A percentile compares a stretch with the other conserved stretches of the same genome.
phyloP scores from a whole-genome alignment of 129 eudicot genomes.

The Helianthus tuberosus region DNA sequence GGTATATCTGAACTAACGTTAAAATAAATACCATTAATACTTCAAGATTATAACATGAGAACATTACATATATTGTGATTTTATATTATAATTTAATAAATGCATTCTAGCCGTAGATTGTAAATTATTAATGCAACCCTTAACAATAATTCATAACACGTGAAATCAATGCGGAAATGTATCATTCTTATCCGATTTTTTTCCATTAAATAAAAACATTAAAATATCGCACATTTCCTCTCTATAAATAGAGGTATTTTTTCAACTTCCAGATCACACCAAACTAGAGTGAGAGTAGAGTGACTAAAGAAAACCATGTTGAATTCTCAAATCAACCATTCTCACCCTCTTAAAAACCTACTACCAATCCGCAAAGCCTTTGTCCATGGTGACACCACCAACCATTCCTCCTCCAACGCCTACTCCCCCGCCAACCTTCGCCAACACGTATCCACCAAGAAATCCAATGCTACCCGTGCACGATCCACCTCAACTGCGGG shows the following conservation, averaged over 20 bases:
- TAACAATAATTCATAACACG: not conserved
- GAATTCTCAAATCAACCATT: conserved; percentile 30
- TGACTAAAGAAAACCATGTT: conserved; percentile 21
- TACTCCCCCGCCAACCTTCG: conserved; percentile 30
- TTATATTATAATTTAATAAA: too few species aligned
- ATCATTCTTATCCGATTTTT: not conserved
- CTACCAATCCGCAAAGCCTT: conserved; percentile 29
- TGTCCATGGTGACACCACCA: conserved; percentile 17
- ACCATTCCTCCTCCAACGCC: conserved; percentile 35
- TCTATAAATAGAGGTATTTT: conserved; percentile 23
- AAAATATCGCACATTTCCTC: not conserved
- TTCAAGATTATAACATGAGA: too few species aligned
- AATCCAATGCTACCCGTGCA: conserved; percentile 18
- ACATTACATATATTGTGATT: too few species aligned
- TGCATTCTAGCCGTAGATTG: too few species aligned
- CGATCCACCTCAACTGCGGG: not conserved
- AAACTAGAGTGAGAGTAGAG: conserved; percentile 15
- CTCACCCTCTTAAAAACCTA: conserved; percentile 25
- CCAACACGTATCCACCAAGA: conserved; percentile 12
- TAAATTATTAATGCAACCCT: too few species aligned
- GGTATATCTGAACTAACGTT: too few species aligned
- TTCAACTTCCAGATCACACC: conserved; percentile 1
- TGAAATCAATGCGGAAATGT: not conserved
- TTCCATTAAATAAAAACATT: not conserved
- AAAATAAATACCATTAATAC: too few species aligned